These are phyloP conservation scores for Bonnemaisonia californica DNA, from an alignment of 31 red algal species.

Conservation along the genomic window DNA sequence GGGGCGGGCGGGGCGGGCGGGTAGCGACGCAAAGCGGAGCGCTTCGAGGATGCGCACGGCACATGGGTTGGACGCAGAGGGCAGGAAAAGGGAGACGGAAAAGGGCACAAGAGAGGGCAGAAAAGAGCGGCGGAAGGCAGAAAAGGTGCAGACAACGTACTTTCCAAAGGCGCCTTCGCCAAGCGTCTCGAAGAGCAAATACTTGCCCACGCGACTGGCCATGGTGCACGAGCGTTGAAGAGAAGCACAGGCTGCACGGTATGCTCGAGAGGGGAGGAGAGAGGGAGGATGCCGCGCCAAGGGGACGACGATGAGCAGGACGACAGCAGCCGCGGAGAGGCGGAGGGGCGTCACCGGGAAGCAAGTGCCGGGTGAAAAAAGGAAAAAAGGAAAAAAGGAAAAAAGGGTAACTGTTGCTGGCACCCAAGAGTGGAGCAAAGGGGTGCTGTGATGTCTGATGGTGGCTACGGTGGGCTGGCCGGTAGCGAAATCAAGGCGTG, in stretches of 20 bases:
- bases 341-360: too few species aligned
- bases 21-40: background rate
- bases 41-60: too few species aligned
- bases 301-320: background rate
- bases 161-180: conserved; percentile 84
- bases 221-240: conserved; percentile 18
- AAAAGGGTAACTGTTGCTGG: too few species aligned
- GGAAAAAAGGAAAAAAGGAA: too few species aligned
- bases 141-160: conserved; percentile 24
- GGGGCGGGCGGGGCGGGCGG: background rate
- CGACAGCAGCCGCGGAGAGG: background rate
- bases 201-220: conserved; percentile 77
- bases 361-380: too few species aligned
- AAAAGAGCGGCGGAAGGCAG: background rate
- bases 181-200: conserved; percentile 66
- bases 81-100: too few species aligned
- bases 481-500: too few species aligned
- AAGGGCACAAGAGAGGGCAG: background rate
- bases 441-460: too few species aligned
- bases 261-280: conserved; percentile 3
- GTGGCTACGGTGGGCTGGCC: too few species aligned
- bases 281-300: background rate
- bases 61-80: too few species aligned
- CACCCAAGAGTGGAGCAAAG: too few species aligned
- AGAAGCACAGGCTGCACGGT: too few species aligned